A percentile compares a stretch with the other conserved stretches of the same genome.
Conservation (phyloP, 2,329 filamentous ascomycete genomes). For the Pseudogymnoascus sp. region DNA sequence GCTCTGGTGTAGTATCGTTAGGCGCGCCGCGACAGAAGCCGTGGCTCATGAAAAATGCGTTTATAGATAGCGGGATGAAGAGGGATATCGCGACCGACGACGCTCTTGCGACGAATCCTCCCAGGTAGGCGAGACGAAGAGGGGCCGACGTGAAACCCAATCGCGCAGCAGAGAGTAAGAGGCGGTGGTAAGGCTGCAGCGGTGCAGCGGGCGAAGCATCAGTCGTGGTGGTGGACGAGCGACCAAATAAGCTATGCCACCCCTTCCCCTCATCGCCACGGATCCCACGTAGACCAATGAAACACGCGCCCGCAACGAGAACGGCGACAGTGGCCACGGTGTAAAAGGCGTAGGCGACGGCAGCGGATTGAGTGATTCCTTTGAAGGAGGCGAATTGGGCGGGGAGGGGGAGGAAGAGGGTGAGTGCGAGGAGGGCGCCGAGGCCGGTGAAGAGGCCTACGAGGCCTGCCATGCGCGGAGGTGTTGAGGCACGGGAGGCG, state of each 20-base stretch:
- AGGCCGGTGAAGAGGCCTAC: constrained; percentile 91
- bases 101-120: constrained; percentile 88
- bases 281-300: constrained; percentile 65
- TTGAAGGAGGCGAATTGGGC: constrained; percentile 66
- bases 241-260: constrained; percentile 52
- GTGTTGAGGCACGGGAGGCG: constrained; percentile 38
- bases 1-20: constrained; percentile 59
- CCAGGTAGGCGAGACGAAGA: constrained; percentile 83
- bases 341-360: constrained; percentile 82
- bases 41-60: constrained; percentile 77
- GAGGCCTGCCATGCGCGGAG: constrained; percentile 67
- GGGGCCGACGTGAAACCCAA: constrained; percentile 70
- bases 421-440: constrained; percentile 78
- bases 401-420: constrained; percentile 79
- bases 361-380: constrained; percentile 65
- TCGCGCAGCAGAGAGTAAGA: constrained; percentile 56
- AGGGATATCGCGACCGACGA: constrained; percentile 93
- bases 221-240: constrained; percentile 16
- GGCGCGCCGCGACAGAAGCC: constrained; percentile 69
- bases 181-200: constrained; percentile 51
- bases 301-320: constrained; percentile 66
- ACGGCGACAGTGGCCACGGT: constrained; percentile 71
- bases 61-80: constrained; percentile 89
- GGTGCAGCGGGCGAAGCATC: constrained; percentile 11
- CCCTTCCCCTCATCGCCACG: constrained; percentile 74